phyloP scores from a whole-genome alignment of 2,329 filamentous ascomycete genomes.

The Aquanectria penicillioides region DNA sequence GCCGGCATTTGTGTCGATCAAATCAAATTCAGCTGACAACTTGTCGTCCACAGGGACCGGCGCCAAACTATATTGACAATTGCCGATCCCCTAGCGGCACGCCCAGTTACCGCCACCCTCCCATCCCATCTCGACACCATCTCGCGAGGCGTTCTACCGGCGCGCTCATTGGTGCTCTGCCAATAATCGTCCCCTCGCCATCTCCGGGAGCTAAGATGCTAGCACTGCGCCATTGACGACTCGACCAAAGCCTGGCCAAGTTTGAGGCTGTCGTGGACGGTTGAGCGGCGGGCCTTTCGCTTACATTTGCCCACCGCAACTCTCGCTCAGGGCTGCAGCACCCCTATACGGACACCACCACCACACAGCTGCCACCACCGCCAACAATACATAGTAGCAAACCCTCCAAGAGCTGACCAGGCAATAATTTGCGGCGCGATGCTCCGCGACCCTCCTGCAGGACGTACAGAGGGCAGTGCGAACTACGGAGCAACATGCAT shows the following conservation, averaged over 20 bases:
- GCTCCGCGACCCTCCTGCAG: too few species aligned
- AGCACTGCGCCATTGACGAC: slow-evolving; percentile 23
- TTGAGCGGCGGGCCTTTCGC: too few species aligned
- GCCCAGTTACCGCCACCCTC: slow-evolving; percentile 8
- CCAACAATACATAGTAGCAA: too few species aligned
- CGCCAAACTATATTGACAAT: slow-evolving; percentile 6
- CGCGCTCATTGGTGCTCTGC: slow-evolving; percentile 12
- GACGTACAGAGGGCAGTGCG: too few species aligned
- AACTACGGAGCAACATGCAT: too few species aligned
- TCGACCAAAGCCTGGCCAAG: background rate
- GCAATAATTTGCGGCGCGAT: too few species aligned
- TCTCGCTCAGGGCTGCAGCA: too few species aligned
- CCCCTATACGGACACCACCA: too few species aligned
- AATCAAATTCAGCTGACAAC: too few species aligned
- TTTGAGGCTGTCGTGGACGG: background rate
- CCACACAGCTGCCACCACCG: too few species aligned
- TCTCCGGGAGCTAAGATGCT: slow-evolving; percentile 31
- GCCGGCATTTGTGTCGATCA: background rate
- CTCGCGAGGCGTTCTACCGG: background rate
- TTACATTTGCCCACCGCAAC: too few species aligned
- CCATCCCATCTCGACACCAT: slow-evolving; percentile 15
- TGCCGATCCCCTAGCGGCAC: slow-evolving; percentile 24
- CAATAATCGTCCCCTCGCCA: background rate
- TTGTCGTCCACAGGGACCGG: background rate
- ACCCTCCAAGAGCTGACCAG: too few species aligned